Evolutionary conservation across 345 rosid genomes (phyloP).

Genomic region (Microthlaspi erraticum): DNA sequence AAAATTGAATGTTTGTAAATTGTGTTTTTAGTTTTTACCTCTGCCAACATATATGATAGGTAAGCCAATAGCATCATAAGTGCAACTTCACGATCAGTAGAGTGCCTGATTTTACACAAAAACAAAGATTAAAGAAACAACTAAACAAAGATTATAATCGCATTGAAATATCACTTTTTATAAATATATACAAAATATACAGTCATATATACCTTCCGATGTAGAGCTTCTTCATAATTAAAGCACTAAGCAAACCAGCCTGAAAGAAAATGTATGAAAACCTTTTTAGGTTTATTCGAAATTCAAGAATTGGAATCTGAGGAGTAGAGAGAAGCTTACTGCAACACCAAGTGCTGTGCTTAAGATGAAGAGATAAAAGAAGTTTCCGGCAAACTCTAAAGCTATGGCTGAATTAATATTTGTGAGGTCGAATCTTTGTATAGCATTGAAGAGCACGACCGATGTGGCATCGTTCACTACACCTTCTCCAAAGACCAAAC

Average conservation of each 20-base stretch:
- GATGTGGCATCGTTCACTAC: slow-evolving; percentile 98
- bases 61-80: slow-evolving; percentile 96
- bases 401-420: slow-evolving; percentile 60
- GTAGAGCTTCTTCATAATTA: slow-evolving; percentile 77
- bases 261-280: slow-evolving; percentile 43
- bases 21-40: slow-evolving; percentile 67
- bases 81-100: slow-evolving; percentile 95
- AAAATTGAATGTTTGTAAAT: neutral
- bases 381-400: slow-evolving; percentile 70
- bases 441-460: slow-evolving; percentile 93
- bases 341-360: slow-evolving; percentile 83
- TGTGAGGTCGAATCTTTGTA: slow-evolving; percentile 83
- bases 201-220: slow-evolving; percentile 89
- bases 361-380: slow-evolving; percentile 71
- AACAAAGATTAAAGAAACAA: neutral
- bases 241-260: slow-evolving; percentile 95
- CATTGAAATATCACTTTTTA: neutral
- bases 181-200: neutral
- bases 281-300: neutral
- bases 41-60: slow-evolving; percentile 89
- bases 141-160: slow-evolving; percentile 4
- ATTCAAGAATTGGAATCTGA: neutral
- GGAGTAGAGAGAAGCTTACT: slow-evolving; percentile 47
- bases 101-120: slow-evolving; percentile 61
- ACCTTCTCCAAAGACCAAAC: slow-evolving; percentile 96